Conservation (phyloP, 345 rosid species). For the Populus tremula region DNA sequence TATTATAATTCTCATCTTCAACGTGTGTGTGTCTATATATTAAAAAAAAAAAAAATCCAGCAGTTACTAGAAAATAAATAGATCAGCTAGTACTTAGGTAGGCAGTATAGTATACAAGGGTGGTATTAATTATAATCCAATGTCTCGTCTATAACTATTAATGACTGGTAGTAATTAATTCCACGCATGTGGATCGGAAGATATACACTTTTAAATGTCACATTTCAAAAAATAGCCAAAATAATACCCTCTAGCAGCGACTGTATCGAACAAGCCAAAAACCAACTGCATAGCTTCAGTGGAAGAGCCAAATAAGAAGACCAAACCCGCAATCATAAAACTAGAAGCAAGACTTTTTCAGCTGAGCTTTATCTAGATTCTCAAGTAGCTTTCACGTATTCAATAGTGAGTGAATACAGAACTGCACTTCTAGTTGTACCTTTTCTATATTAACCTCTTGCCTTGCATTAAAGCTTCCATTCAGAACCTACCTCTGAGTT, state of each 20-base stretch:
- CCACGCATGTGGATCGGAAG: conserved; percentile 28
- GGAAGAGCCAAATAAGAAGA: conserved; percentile 36
- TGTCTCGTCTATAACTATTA: not conserved
- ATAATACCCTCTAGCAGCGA: conserved; percentile 23
- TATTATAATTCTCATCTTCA: too few relatives aligned
- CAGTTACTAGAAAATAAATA: too few relatives aligned
- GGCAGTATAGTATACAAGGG: not conserved
- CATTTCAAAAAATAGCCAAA: conserved; percentile 31
- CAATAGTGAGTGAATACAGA: conserved; percentile 11
- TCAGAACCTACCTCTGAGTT: not conserved
- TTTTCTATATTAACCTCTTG: not conserved
- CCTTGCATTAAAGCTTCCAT: not conserved
- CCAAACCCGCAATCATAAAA: conserved; percentile 14
- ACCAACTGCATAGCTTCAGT: conserved; percentile 39
- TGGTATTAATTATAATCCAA: not conserved
- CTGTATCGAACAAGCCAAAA: conserved; percentile 29
- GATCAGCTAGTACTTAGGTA: not conserved
- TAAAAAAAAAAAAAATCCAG: too few relatives aligned
- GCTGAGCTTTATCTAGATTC: conserved; percentile 32
- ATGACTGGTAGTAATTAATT: conserved; percentile 22
- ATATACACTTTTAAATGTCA: conserved; percentile 25
- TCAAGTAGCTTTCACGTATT: conserved; percentile 31
- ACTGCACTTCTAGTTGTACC: conserved; percentile 12
- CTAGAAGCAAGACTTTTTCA: conserved; percentile 37
- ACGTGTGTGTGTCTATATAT: too few relatives aligned